These are phyloP conservation scores for Podaxis mareebaensis DNA, from an alignment of 768 basidiomycete genomes.

Conservation along the genomic window DNA sequence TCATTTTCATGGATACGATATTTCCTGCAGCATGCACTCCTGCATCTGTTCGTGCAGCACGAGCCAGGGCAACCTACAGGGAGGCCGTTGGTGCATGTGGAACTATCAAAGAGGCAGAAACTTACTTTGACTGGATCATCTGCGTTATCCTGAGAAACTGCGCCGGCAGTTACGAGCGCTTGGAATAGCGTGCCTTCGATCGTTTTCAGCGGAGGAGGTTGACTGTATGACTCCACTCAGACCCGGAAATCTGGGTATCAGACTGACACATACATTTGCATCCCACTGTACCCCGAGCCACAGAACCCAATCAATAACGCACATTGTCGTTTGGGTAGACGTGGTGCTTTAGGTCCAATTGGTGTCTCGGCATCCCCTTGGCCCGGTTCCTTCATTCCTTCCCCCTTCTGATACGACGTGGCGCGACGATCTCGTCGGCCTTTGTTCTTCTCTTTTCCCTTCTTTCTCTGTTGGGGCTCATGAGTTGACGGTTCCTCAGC, in stretches of 20 bases:
- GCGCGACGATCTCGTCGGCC: constrained; percentile 47
- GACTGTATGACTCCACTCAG: constrained; percentile 40
- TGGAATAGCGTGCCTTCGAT: constrained; percentile 91
- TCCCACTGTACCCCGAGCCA: constrained; percentile 89
- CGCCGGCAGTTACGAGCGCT: constrained; percentile 86
- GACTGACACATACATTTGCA: constrained; percentile 80
- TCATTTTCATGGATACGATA: constrained; percentile 89
- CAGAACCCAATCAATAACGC: constrained; percentile 89
- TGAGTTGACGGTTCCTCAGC: not conserved
- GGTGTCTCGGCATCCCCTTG: constrained; percentile 23
- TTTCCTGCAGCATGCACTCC: constrained; percentile 98
- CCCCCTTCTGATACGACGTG: constrained; percentile 37
- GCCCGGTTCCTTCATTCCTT: constrained; percentile 21
- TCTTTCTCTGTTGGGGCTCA: constrained; percentile 34
- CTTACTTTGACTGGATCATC: constrained; percentile 84
- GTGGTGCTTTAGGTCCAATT: constrained; percentile 44
- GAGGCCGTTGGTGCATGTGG: constrained; percentile 1
- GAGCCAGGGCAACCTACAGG: constrained; percentile 73
- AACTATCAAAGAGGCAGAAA: not conserved
- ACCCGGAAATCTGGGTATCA: not conserved
- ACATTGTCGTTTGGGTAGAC: constrained; percentile 81
- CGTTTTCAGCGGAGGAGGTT: constrained; percentile 67
- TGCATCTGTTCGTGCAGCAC: constrained; percentile 94
- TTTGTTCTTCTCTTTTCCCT: constrained; percentile 26
- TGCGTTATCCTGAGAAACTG: constrained; percentile 93